Evolutionary conservation across 306 rosid genomes (phyloP).

Genomic region (Citrullus mucosospermus): DNA sequence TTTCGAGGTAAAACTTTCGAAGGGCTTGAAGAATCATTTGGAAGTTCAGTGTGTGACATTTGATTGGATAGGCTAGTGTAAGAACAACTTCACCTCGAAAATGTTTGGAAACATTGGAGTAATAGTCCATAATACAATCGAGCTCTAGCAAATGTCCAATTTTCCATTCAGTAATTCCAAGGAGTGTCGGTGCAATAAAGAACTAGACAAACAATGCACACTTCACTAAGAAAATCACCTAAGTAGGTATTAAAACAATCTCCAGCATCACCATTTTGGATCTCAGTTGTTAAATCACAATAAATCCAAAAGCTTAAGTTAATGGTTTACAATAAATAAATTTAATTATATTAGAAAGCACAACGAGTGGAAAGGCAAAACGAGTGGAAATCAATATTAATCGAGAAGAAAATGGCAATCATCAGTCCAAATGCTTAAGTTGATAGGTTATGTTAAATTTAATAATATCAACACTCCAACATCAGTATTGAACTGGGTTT

Average conservation of each 20-base stretch:
- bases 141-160: not conserved
- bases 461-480: too few relatives aligned
- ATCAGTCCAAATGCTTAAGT: too few relatives aligned
- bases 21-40: not conserved
- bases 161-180: not conserved
- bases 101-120: not conserved
- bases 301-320: too few relatives aligned
- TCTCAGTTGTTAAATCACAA: not conserved
- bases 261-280: not conserved
- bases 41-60: not conserved
- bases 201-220: not conserved
- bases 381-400: too few relatives aligned
- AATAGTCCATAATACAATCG: not conserved
- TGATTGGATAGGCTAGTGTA: not conserved
- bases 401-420: too few relatives aligned
- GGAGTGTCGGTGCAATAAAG: not conserved
- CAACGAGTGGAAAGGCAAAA: too few relatives aligned
- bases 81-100: not conserved
- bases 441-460: too few relatives aligned
- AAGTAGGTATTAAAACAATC: not conserved
- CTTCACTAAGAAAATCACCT: not conserved
- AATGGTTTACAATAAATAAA: too few relatives aligned
- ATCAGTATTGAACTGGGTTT: not conserved
- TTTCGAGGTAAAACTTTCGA: not conserved
- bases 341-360: too few relatives aligned